Evolutionary conservation across 306 rosid species (phyloP).

Genomic region (Betula pendula): DNA sequence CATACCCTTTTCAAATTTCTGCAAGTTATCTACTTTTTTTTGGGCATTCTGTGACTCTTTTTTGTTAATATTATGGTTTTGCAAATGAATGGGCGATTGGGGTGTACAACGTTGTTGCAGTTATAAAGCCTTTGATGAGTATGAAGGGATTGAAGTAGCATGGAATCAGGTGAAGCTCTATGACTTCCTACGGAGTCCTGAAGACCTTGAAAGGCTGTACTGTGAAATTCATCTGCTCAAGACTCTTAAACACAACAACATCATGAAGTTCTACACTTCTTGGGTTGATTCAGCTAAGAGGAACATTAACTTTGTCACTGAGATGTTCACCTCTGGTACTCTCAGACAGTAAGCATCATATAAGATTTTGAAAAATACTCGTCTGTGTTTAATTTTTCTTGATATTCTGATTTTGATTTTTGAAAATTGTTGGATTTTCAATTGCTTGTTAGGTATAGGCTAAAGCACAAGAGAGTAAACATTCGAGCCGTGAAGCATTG

Average conservation of each 20-base stretch:
- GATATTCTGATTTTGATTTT: neutral
- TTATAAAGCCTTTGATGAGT: slow-evolving; percentile 90
- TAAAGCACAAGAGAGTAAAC: slow-evolving; percentile 75
- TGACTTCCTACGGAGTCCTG: slow-evolving; percentile 74
- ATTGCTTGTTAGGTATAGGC: slow-evolving; percentile 65
- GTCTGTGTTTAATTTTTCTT: slow-evolving; percentile 3
- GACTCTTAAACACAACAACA: slow-evolving; percentile 77
- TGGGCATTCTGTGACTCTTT: slow-evolving; percentile 1
- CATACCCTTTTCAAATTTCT: slow-evolving; percentile 17
- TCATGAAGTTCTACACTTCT: slow-evolving; percentile 89
- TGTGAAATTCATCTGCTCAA: slow-evolving; percentile 95
- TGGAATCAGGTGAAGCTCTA: slow-evolving; percentile 96
- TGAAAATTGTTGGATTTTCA: slow-evolving; percentile 11
- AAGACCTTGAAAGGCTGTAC: slow-evolving; percentile 85
- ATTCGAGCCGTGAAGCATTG: slow-evolving; percentile 96
- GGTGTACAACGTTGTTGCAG: slow-evolving; percentile 46
- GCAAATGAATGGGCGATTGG: slow-evolving; percentile 8
- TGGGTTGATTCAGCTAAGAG: slow-evolving; percentile 88
- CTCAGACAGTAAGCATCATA: slow-evolving; percentile 74
- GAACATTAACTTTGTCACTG: slow-evolving; percentile 93
- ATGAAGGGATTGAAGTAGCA: slow-evolving; percentile 96
- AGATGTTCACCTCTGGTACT: slow-evolving; percentile 99
- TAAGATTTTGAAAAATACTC: neutral
- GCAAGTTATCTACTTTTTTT: slow-evolving; percentile 4
- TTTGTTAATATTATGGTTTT: slow-evolving; percentile 20